Conservation (phyloP, 2,329 filamentous ascomycete genomes). For the Chaetomiaceae sp. region DNA sequence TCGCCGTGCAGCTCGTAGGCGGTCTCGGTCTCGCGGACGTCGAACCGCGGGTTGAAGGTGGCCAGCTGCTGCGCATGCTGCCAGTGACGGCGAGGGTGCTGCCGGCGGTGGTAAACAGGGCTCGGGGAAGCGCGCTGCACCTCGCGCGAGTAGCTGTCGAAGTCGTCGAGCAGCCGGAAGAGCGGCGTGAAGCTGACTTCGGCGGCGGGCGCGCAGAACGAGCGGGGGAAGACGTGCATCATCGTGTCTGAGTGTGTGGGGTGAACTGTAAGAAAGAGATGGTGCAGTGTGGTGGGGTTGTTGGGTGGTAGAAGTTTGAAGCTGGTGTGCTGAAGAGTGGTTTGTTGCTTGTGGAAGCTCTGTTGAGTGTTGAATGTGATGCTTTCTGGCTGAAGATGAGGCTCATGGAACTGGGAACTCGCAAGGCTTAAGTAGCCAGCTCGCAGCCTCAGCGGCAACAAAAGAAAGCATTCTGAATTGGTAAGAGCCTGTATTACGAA, state of each 20-base stretch:
- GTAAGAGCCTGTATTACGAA: constrained; percentile 1
- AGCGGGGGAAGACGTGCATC: constrained; percentile 48
- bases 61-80: too few species aligned
- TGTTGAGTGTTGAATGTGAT: background rate
- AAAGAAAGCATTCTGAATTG: background rate
- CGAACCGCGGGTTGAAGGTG: constrained; percentile 67
- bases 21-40: constrained; percentile 63
- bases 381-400: constrained; percentile 6
- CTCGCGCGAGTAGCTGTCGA: constrained; percentile 49
- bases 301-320: background rate
- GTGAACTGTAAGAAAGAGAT: background rate
- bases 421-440: constrained; percentile 5
- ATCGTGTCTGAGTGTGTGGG: constrained; percentile 37
- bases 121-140: constrained; percentile 9
- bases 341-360: background rate
- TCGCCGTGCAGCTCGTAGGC: constrained; percentile 75
- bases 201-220: constrained; percentile 26
- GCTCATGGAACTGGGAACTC: constrained; percentile 9
- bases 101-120: constrained; percentile 12
- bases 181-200: constrained; percentile 51
- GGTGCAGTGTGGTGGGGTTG: background rate
- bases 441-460: background rate
- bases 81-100: constrained; percentile 19
- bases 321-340: too few species aligned
- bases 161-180: constrained; percentile 59